Evolutionary conservation across 148 eudicot genomes (phyloP).

Genomic region (Vaccinium corymbosum): DNA sequence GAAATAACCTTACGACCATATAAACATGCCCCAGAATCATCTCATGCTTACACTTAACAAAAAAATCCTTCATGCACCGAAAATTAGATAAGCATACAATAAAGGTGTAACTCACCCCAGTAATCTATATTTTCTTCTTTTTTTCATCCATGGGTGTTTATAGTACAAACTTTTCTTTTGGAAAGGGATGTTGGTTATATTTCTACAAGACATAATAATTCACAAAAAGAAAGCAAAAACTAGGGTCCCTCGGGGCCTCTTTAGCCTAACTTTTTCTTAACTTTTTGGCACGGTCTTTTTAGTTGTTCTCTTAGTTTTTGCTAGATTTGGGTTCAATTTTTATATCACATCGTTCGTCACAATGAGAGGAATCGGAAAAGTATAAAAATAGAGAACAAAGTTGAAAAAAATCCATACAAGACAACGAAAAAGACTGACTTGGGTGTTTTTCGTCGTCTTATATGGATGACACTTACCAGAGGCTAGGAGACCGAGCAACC

Average conservation of each 20-base stretch:
- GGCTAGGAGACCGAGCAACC: neutral
- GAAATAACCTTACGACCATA: neutral
- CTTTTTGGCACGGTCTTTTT: no score
- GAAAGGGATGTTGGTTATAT: neutral
- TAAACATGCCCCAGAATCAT: neutral
- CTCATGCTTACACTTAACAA: neutral
- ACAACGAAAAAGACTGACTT: no score
- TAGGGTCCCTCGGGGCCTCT: neutral
- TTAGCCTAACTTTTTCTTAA: no score
- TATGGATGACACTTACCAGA: neutral
- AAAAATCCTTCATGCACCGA: neutral
- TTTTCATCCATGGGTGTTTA: neutral
- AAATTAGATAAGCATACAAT: neutral
- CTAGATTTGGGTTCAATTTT: no score
- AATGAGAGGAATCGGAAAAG: no score
- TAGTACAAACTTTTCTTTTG: neutral
- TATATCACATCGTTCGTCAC: no score
- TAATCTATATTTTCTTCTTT: neutral
- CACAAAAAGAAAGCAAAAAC: neutral
- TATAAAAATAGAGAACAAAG: no score
- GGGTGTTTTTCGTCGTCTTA: no score
- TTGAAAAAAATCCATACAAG: no score
- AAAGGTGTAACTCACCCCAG: neutral
- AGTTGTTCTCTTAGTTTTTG: no score
- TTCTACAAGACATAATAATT: neutral